phyloP scores from a whole-genome alignment of 1,139 yeast species.

The Taphrina confusa region DNA sequence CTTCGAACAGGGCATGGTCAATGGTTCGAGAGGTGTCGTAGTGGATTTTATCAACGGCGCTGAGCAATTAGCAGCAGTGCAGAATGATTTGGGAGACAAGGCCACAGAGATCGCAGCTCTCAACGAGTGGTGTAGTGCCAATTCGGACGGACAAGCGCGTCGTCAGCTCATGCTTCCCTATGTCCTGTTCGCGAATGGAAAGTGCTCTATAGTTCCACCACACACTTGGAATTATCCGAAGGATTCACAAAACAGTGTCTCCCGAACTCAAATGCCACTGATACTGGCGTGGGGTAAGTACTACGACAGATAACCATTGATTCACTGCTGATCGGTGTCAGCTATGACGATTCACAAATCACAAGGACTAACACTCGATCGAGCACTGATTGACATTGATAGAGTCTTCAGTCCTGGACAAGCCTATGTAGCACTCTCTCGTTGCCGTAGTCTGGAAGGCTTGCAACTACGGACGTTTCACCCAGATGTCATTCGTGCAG shows the following conservation, averaged over 20 bases:
- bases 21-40: constrained; percentile 88
- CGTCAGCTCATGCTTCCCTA: constrained; percentile 65
- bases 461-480: constrained; percentile 75
- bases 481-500: constrained; percentile 27
- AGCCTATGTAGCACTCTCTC: constrained; percentile 87
- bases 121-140: constrained; percentile 51
- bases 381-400: constrained; percentile 75
- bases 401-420: constrained; percentile 82
- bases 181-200: constrained; percentile 52
- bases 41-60: constrained; percentile 63
- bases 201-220: constrained; percentile 47
- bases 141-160: constrained; percentile 73
- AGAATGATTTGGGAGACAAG: constrained; percentile 1
- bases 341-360: constrained; percentile 89
- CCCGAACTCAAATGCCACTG: constrained; percentile 72
- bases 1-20: constrained; percentile 78
- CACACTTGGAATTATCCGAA: constrained; percentile 65
- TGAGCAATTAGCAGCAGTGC: neutral
- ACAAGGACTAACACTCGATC: constrained; percentile 89
- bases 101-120: constrained; percentile 39
- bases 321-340: neutral
- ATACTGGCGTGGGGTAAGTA: constrained; percentile 75
- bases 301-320: neutral
- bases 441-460: constrained; percentile 75
- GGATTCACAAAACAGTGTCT: constrained; percentile 59